phyloP scores from a whole-genome alignment of 2,329 filamentous ascomycete species.

The Magnaporthiopsis incrustans region DNA sequence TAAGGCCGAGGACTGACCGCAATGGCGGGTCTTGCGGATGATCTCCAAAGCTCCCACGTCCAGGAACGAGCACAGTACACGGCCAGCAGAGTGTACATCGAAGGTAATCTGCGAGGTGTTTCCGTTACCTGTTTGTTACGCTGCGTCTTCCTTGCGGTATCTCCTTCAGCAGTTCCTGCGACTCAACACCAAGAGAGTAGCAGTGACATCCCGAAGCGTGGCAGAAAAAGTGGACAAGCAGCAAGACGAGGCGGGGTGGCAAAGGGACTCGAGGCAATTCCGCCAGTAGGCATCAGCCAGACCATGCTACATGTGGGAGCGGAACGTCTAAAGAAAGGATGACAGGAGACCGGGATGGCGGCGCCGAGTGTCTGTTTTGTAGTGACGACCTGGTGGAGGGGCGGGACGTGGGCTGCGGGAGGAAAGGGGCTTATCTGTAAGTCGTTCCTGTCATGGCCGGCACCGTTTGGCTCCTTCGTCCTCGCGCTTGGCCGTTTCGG shows the following conservation, averaged over 20 bases:
- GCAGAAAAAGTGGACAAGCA: neutral
- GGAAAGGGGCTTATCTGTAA: neutral
- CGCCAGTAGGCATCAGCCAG: neutral
- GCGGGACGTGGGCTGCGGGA: neutral
- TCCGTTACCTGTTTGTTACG: neutral
- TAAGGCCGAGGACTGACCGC: neutral
- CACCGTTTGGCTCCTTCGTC: neutral
- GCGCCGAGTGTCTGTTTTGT: neutral
- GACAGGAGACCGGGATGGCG: neutral
- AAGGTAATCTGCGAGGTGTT: neutral
- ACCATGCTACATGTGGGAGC: neutral
- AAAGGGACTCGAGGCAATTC: neutral
- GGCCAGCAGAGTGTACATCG: neutral
- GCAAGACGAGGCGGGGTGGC: neutral
- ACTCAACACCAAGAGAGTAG: neutral
- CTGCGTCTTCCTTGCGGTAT: neutral
- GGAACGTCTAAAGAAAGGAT: neutral
- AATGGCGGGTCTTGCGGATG: neutral
- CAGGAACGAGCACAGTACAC: neutral
- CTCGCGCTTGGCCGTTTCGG: neutral
- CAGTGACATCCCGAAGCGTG: neutral
- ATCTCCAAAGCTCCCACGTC: neutral
- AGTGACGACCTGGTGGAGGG: neutral
- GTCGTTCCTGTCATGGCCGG: neutral
- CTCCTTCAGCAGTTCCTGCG: neutral